Evolutionary conservation across 129 eudicot species (phyloP), one percentile per base, ranked within the genome.

Genomic region (Flaveria linearis): DNA sequence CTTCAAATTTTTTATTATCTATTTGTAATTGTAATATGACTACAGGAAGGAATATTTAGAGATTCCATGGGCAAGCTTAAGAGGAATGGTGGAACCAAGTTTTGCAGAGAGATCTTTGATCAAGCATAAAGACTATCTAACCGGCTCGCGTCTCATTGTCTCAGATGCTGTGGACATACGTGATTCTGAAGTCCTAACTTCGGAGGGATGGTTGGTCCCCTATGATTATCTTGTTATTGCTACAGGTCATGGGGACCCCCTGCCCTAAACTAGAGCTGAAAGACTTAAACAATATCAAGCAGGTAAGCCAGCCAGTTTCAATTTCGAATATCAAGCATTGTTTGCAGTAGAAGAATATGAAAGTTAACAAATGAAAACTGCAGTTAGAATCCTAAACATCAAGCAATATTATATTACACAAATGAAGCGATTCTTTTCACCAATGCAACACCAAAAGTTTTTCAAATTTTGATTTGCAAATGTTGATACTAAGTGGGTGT

Each of bases 1-100:
- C 8, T 36, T 36, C 41, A 0, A 5, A 36, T 36, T 5, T 36
- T 36, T 0, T 4, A 33, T 5, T 33, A 33, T 33, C 0, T 36
- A 5, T 5, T 0, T 33, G 39, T 33, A 5, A 4, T 0, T 36
- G 41, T 36, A 36, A 36, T 36, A 52, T 16, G 3, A 13, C 5
- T 52, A 25, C 84, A 92, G 98, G 86, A 92, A 92, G 75, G 96
- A 92, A 18, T 92, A 92, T 61, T 88, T 84, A 82, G 96, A 90
- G 82, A 92, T 92, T 62, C 90, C 96, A 85, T 92, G 91, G 91
- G 98, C 98, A 67, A 84, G 86, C 84, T 88, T 86, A 82, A 90
- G 98, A 73, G 85, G 87, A 72, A 88, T 86, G 90, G 94, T 92
- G 84, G 92, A 92, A 88, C 98, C 96, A 25, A 68, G 81, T 65